These are phyloP conservation scores for Penicillium dipodomyicola DNA, from an alignment of 495 filamentous ascomycete genomes.

Conservation along the genomic window DNA sequence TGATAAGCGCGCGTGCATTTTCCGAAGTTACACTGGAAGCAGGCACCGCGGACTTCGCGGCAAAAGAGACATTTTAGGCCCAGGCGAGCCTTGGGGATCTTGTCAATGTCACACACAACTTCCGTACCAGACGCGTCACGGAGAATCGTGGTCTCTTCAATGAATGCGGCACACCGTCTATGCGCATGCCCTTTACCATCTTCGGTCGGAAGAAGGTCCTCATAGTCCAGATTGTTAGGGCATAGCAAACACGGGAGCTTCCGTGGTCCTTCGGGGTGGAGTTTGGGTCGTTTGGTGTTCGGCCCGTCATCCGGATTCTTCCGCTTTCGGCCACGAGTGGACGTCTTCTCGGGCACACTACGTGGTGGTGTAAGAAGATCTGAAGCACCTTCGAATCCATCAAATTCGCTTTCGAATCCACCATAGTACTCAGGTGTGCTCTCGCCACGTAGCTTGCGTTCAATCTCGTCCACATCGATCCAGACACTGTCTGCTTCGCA, in stretches of 20 bases:
- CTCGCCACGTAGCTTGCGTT: constrained; percentile 90
- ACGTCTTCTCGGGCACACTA: constrained; percentile 63
- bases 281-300: constrained; percentile 70
- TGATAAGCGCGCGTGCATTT: constrained; percentile 95
- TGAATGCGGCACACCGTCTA: constrained; percentile 83
- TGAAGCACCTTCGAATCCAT: constrained; percentile 57
- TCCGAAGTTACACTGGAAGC: constrained; percentile 94
- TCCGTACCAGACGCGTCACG: constrained; percentile 66
- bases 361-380: constrained; percentile 79
- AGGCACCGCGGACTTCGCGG: constrained; percentile 86
- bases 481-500: constrained; percentile 96
- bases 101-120: constrained; percentile 70
- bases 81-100: constrained; percentile 80
- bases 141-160: constrained; percentile 84
- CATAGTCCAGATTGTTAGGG: constrained; percentile 84
- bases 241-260: constrained; percentile 91
- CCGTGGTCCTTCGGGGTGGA: constrained; percentile 64
- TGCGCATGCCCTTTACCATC: constrained; percentile 80
- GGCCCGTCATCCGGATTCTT: constrained; percentile 58
- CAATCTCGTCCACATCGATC: constrained; percentile 93
- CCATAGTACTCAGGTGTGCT: constrained; percentile 84
- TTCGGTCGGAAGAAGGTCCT: constrained; percentile 82
- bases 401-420: constrained; percentile 65
- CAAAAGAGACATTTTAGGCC: constrained; percentile 94
- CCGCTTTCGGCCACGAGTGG: constrained; percentile 59